Conservation (phyloP, 2,329 filamentous ascomycete species). For the Tolypocladium inflatum region DNA sequence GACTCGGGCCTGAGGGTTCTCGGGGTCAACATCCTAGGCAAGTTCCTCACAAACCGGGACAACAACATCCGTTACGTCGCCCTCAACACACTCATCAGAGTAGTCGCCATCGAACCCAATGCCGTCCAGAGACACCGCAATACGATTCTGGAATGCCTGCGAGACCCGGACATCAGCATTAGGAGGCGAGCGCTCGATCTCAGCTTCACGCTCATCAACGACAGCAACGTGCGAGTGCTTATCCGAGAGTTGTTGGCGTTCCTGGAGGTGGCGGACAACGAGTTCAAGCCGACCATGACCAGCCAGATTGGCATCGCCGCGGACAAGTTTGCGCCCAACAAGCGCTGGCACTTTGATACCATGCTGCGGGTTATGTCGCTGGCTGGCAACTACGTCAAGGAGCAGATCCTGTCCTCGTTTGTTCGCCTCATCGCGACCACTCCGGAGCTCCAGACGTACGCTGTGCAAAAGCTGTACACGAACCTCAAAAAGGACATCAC, state of each 20-base stretch:
- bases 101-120: slow-evolving; percentile 95
- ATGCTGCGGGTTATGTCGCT: slow-evolving; percentile 90
- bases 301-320: slow-evolving; percentile 96
- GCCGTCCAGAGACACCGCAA: slow-evolving; percentile 95
- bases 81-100: slow-evolving; percentile 93
- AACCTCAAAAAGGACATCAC: slow-evolving; percentile 94
- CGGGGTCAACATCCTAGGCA: slow-evolving; percentile 96
- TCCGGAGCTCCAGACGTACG: slow-evolving; percentile 90
- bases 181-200: slow-evolving; percentile 89
- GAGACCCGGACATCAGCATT: slow-evolving; percentile 97
- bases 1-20: slow-evolving; percentile 90
- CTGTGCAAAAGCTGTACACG: slow-evolving; percentile 87
- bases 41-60: slow-evolving; percentile 95
- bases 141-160: slow-evolving; percentile 90
- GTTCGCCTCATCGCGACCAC: slow-evolving; percentile 92
- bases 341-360: slow-evolving; percentile 97
- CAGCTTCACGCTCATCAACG: slow-evolving; percentile 97
- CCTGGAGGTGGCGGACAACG: slow-evolving; percentile 92
- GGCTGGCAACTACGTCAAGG: slow-evolving; percentile 94
- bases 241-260: slow-evolving; percentile 91
- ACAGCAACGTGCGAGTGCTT: slow-evolving; percentile 86
- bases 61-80: slow-evolving; percentile 99
- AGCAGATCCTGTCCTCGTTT: slow-evolving; percentile 95
- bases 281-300: slow-evolving; percentile 98
- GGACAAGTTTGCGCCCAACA: slow-evolving; percentile 91